phyloP scores from a whole-genome alignment of 257 asterid species.

The Penstemon davidsonii region DNA sequence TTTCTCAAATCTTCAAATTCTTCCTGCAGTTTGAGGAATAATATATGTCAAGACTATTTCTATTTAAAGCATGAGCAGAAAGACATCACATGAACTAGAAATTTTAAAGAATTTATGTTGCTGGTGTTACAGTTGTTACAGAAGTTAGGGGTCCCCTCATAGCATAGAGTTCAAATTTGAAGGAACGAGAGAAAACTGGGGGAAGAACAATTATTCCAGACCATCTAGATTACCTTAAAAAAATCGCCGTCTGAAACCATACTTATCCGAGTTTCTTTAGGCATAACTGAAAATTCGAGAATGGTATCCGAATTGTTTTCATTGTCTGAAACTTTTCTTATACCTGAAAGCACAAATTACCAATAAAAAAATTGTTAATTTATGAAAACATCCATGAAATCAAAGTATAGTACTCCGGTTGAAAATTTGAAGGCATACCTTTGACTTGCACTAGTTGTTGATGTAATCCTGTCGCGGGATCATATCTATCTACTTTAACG shows the following conservation, averaged over 20 bases:
- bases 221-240: conserved; percentile 45
- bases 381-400: neutral
- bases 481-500: conserved; percentile 52
- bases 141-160: neutral
- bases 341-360: conserved; percentile 41
- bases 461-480: conserved; percentile 35
- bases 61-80: neutral
- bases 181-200: neutral
- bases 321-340: conserved; percentile 30
- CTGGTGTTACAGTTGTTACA: too few species aligned
- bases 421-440: conserved; percentile 50
- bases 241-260: conserved; percentile 54
- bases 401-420: conserved; percentile 16
- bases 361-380: neutral
- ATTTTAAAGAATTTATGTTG: neutral
- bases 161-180: neutral
- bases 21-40: conserved; percentile 49
- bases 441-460: conserved; percentile 72
- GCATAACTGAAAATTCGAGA: conserved; percentile 44
- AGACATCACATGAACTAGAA: conserved; percentile 6
- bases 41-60: neutral
- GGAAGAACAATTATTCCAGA: conserved; percentile 4
- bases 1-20: conserved; percentile 63
- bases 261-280: conserved; percentile 39
- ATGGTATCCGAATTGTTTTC: conserved; percentile 36